These are phyloP conservation scores for Kluyveromyces aestuarii DNA, from an alignment of 805 yeast genomes.

Conservation along the genomic window DNA sequence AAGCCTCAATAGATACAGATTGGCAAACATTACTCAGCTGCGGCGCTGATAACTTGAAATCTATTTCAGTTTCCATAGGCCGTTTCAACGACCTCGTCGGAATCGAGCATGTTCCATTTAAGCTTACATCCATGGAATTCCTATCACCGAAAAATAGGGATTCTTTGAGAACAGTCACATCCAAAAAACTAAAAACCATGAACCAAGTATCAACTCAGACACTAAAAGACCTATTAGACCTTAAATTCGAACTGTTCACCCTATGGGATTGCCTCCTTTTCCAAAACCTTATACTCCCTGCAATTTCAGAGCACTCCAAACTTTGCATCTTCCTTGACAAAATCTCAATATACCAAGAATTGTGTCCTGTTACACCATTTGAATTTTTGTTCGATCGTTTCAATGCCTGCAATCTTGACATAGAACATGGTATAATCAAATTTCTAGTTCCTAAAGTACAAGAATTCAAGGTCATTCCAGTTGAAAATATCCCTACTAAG, in stretches of 20 bases:
- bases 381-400: too few relatives aligned
- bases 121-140: conserved; percentile 4
- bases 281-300: conserved; percentile 12
- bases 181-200: not conserved
- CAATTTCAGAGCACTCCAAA: not conserved
- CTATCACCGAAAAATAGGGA: not conserved
- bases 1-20: conserved; percentile 11
- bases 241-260: conserved; percentile 7
- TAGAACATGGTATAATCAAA: too few relatives aligned
- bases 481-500: too few relatives aligned
- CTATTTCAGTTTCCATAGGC: conserved; percentile 9
- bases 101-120: conserved; percentile 13
- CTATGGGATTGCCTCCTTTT: conserved; percentile 15
- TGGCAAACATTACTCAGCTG: conserved; percentile 9
- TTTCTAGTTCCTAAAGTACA: too few relatives aligned
- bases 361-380: too few relatives aligned
- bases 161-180: not conserved
- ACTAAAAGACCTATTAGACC: too few relatives aligned
- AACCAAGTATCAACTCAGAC: not conserved
- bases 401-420: too few relatives aligned
- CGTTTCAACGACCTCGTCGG: conserved; percentile 13
- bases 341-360: too few relatives aligned
- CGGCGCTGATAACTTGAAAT: conserved; percentile 2
- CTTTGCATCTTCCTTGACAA: too few relatives aligned
- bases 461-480: too few relatives aligned